These are phyloP conservation scores for Cyberlindnera meyerae DNA, from an alignment of 805 yeast species.

Conservation along the genomic window DNA sequence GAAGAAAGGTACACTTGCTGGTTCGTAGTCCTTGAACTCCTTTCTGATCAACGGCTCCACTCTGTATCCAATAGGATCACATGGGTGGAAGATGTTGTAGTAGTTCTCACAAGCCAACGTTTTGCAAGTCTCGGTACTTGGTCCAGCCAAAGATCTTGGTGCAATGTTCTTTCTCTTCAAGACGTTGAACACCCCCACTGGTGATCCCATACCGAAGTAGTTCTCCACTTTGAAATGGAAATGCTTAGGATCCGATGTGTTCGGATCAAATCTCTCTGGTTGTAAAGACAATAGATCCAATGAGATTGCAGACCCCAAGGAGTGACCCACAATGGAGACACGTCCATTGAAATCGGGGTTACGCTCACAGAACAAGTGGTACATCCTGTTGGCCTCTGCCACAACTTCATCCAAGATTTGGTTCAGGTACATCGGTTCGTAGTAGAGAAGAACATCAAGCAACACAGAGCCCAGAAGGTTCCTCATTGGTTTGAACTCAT, in stretches of 20 bases:
- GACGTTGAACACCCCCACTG: slow-evolving; percentile 80
- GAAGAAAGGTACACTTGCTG: slow-evolving; percentile 54
- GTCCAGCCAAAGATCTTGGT: slow-evolving; percentile 29
- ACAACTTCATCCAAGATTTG: slow-evolving; percentile 62
- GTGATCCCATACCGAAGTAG: slow-evolving; percentile 82
- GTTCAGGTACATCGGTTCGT: slow-evolving; percentile 62
- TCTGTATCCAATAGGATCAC: slow-evolving; percentile 89
- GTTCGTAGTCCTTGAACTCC: slow-evolving; percentile 43
- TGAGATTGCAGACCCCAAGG: slow-evolving; percentile 81
- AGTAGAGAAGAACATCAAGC: slow-evolving; percentile 74
- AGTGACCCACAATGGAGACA: slow-evolving; percentile 84
- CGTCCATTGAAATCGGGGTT: slow-evolving; percentile 77
- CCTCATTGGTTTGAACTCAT: slow-evolving; percentile 72
- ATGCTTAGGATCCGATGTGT: slow-evolving; percentile 30
- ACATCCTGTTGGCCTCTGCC: slow-evolving; percentile 57
- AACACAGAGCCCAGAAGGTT: slow-evolving; percentile 81
- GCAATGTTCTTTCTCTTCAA: slow-evolving; percentile 60
- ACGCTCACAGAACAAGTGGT: slow-evolving; percentile 48
- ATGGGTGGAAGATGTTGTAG: slow-evolving; percentile 82
- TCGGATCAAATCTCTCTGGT: slow-evolving; percentile 17
- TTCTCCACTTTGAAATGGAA: slow-evolving; percentile 71
- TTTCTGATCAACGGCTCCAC: slow-evolving; percentile 74
- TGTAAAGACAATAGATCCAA: slow-evolving; percentile 67
- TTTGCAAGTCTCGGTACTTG: slow-evolving; percentile 9
- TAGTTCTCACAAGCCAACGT: slow-evolving; percentile 58